Percentiles rank a stretch among this genome's conserved stretches.
These are phyloP conservation scores for Pterocarpus macrocarpus DNA, from an alignment of 306 rosid species.

Conservation along the genomic window DNA sequence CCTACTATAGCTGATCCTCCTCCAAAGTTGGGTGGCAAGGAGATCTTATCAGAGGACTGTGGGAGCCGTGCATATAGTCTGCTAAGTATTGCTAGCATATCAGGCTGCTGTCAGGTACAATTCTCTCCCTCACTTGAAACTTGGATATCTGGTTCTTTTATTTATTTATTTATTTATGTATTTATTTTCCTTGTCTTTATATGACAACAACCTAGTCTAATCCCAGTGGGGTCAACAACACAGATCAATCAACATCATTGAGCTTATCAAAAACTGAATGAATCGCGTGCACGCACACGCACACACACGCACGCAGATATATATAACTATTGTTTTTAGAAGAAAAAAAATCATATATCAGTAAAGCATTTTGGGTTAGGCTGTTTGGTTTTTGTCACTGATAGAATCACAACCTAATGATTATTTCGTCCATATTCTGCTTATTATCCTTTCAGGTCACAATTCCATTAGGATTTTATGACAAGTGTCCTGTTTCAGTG, in stretches of 20 bases:
- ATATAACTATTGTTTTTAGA: neutral
- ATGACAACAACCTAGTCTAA: neutral
- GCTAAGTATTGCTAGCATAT: constrained; percentile 89
- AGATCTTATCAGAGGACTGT: constrained; percentile 72
- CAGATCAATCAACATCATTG: neutral
- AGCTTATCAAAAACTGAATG: neutral
- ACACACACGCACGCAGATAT: too few species aligned
- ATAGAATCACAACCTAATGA: neutral
- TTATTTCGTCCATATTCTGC: constrained; percentile 31
- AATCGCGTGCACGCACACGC: neutral
- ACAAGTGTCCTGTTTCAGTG: constrained; percentile 81
- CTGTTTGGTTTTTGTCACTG: too few species aligned
- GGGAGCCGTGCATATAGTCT: constrained; percentile 71
- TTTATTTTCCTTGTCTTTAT: neutral
- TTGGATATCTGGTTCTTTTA: constrained; percentile 2
- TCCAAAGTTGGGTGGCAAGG: constrained; percentile 90
- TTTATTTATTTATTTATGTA: neutral
- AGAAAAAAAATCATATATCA: too few species aligned
- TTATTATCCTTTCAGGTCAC: constrained; percentile 74
- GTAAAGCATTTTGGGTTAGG: too few species aligned
- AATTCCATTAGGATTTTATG: constrained; percentile 79
- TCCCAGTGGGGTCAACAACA: neutral
- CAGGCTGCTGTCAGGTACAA: constrained; percentile 96
- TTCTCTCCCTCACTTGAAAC: constrained; percentile 30
- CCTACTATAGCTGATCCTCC: constrained; percentile 94